phyloP scores from a whole-genome alignment of 257 asterid species.

The Nicotiana undulata region DNA sequence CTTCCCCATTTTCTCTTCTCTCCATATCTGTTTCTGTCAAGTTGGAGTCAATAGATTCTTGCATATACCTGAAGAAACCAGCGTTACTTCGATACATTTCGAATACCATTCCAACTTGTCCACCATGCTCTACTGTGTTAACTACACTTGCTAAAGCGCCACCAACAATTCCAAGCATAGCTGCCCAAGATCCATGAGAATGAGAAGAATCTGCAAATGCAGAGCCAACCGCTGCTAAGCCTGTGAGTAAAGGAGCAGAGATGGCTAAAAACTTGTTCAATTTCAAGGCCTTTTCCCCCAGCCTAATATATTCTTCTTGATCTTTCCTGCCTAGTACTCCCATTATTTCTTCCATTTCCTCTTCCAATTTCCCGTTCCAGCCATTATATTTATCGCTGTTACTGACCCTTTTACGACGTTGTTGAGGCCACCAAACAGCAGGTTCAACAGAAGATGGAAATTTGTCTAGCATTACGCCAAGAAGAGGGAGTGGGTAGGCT shows the following conservation, averaged over 20 bases:
- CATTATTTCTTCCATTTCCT: conserved; percentile 43
- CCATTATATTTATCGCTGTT: conserved; percentile 25
- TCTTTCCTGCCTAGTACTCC: conserved; percentile 31
- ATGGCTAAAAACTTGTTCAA: conserved; percentile 44
- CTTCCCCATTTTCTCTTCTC: conserved; percentile 60
- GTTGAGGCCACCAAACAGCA: conserved; percentile 53
- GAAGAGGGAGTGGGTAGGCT: conserved; percentile 52
- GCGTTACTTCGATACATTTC: conserved; percentile 77
- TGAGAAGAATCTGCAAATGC: conserved; percentile 25
- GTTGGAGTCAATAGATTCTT: conserved; percentile 47
- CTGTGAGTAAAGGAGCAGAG: conserved; percentile 49
- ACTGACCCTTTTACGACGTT: conserved; percentile 4
- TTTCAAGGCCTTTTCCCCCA: conserved; percentile 43
- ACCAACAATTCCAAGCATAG: conserved; percentile 31
- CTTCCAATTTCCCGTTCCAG: conserved; percentile 45
- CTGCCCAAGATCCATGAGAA: conserved; percentile 29
- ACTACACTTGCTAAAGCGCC: conserved; percentile 68
- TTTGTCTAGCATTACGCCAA: conserved; percentile 30
- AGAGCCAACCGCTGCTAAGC: conserved; percentile 52
- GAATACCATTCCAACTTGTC: conserved; percentile 74
- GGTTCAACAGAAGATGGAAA: conserved; percentile 37
- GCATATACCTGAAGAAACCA: conserved; percentile 57
- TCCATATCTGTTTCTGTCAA: conserved; percentile 34
- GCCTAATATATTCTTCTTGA: conserved; percentile 40
- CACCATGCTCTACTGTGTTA: conserved; percentile 66